These are phyloP conservation scores for Epicoccum sorghinum DNA, from an alignment of 2,329 filamentous ascomycete genomes.

Conservation along the genomic window DNA sequence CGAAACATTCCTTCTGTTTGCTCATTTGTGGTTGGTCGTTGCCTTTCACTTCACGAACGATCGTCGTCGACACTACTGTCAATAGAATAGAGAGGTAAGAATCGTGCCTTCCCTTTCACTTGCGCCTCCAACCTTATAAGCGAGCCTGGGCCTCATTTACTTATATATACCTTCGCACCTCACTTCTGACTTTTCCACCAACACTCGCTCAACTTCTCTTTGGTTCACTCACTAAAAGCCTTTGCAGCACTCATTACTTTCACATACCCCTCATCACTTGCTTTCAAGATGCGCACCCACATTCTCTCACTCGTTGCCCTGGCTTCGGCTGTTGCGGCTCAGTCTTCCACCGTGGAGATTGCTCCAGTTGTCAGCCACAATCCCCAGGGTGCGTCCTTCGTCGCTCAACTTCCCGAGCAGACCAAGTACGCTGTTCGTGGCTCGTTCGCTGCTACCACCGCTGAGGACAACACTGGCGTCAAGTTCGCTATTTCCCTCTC, in stretches of 20 bases:
- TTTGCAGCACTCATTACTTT: conserved; percentile 16
- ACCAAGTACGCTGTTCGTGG: conserved; percentile 43
- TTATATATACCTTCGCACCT: neutral
- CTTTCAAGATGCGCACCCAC: conserved; percentile 40
- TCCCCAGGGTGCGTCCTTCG: conserved; percentile 48
- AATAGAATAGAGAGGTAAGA: conserved; percentile 5
- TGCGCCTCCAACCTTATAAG: neutral
- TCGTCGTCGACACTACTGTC: conserved; percentile 7
- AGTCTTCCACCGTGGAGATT: conserved; percentile 30
- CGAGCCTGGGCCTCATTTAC: neutral
- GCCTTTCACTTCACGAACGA: conserved; percentile 3
- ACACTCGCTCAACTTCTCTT: neutral
- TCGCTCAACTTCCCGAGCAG: conserved; percentile 46
- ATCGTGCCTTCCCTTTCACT: conserved; percentile 13
- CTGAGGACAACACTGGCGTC: conserved; percentile 48
- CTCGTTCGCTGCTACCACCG: conserved; percentile 41
- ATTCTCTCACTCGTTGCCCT: conserved; percentile 38
- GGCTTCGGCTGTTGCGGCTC: conserved; percentile 37
- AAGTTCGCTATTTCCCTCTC: conserved; percentile 49
- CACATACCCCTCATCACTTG: conserved; percentile 13
- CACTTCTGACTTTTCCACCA: neutral
- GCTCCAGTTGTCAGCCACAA: conserved; percentile 48
- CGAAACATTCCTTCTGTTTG: conserved; percentile 5
- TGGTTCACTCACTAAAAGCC: conserved; percentile 16
- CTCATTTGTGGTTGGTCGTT: conserved; percentile 4